Base-by-base conservation (phyloP, 2,329 filamentous ascomycete genomes). In the Clarireedia monteithiana region DNA sequence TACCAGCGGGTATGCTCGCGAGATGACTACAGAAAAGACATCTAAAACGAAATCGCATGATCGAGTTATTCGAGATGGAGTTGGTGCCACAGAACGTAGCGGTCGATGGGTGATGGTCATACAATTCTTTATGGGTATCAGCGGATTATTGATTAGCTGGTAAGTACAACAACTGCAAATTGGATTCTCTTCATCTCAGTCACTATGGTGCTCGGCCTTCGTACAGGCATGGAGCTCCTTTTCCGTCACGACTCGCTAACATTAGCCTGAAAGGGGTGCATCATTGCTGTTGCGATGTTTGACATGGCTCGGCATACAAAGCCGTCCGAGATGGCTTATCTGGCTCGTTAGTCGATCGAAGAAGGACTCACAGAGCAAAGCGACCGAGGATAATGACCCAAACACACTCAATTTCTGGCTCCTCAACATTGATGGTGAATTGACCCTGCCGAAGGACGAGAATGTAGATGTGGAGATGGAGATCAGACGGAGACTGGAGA, bases 391-490 rank as follows among this genome's bases (percentile, higher is more conserved):
- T 49, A 42, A 66, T 20, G 65, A 68, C 53, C 61, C 63, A 17
- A 61, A 71, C 30, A 66, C 69, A 2, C 64, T 75, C 20, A 77
- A 81, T 57, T 83, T 82, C 61, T 82, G 76, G 73, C 72, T 81
- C 39, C 63, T 79, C 3, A 75, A 73, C 7, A 74, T 77, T 39
- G 74, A 81, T 45, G 81, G 79, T 4, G 74, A 76, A 58, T 70
- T 82, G 30, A 73, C 75, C 24, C 72, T 86, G 26, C 80, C 85
- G 2, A 77, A 75, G 20, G 77, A 81, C 59, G 79, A 85, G 36
- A 77, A 84, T 38, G 81, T 90, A 27, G 91, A 97, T 64, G 84
- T 96, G 2, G 92, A 96, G 70, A 77, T 75, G 1, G 89, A 94
- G 68, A 84, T 91, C 63, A 82, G 89, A 62, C 81, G 81, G 53